phyloP scores from a whole-genome alignment of 2,329 filamentous ascomycete species.

The Botrytis aclada region DNA sequence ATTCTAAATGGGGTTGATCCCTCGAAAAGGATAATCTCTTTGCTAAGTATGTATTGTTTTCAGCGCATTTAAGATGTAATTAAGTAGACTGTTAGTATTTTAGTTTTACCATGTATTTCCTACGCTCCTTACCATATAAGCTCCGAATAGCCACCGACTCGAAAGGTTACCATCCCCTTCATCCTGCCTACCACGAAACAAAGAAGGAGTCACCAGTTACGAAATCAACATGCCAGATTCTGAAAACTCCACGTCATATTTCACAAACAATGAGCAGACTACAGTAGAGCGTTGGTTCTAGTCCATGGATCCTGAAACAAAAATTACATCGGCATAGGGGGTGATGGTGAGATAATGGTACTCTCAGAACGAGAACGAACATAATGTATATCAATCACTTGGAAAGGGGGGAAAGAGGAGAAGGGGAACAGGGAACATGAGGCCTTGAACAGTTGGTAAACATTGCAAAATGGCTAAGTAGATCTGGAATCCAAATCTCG shows the following conservation, averaged over 20 bases:
- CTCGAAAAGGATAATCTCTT: neutral
- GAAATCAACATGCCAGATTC: neutral
- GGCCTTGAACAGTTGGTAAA: neutral
- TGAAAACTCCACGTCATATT: neutral
- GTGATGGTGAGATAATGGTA: neutral
- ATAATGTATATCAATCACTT: neutral
- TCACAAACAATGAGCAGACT: neutral
- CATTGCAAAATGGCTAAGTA: neutral
- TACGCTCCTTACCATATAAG: neutral
- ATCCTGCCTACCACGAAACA: neutral
- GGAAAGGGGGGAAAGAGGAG: too few species aligned
- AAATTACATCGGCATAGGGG: neutral
- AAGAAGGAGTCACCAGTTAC: neutral
- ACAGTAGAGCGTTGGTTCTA: neutral
- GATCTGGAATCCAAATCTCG: neutral
- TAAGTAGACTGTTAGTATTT: neutral
- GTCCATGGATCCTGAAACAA: neutral
- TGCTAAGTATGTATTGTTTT: neutral
- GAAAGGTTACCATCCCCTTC: neutral
- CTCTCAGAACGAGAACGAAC: neutral
- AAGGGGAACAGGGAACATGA: too few species aligned
- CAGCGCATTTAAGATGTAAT: neutral
- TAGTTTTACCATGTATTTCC: neutral
- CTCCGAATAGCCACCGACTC: neutral
- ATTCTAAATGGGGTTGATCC: neutral